These are phyloP conservation scores for Inga leiocalycina DNA, from an alignment of 306 rosid genomes.

Conservation along the genomic window DNA sequence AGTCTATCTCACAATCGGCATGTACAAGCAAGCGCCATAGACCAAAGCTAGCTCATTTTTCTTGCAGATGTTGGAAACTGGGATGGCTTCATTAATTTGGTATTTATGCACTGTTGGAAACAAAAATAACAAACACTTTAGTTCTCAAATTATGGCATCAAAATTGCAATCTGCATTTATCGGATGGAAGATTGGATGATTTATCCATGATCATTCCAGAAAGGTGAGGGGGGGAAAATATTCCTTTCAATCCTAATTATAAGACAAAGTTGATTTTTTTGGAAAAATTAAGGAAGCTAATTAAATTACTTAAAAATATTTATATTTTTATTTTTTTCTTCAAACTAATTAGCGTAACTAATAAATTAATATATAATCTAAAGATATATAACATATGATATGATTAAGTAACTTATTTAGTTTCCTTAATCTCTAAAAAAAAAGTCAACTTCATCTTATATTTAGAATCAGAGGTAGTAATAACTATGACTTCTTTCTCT, in stretches of 20 bases:
- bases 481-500: constrained; percentile 11
- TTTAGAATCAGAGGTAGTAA: too few species aligned
- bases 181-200: constrained; percentile 26
- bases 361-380: too few species aligned
- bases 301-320: too few species aligned
- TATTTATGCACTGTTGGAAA: constrained; percentile 15
- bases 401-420: too few species aligned
- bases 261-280: too few species aligned
- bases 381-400: too few species aligned
- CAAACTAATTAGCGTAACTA: too few species aligned
- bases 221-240: constrained; percentile 17
- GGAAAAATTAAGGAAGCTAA: too few species aligned
- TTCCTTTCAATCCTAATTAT: too few species aligned
- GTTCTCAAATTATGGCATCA: constrained; percentile 33
- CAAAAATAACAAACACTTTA: constrained; percentile 14
- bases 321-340: too few species aligned
- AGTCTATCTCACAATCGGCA: background rate
- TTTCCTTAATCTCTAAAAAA: too few species aligned
- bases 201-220: constrained; percentile 23
- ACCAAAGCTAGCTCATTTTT: constrained; percentile 2
- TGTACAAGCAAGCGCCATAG: background rate
- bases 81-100: constrained; percentile 10
- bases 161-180: constrained; percentile 36
- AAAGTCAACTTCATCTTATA: too few species aligned
- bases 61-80: constrained; percentile 12